These are phyloP conservation scores for Claviceps digitariae DNA, from an alignment of 2,329 filamentous ascomycete genomes.

Conservation along the genomic window DNA sequence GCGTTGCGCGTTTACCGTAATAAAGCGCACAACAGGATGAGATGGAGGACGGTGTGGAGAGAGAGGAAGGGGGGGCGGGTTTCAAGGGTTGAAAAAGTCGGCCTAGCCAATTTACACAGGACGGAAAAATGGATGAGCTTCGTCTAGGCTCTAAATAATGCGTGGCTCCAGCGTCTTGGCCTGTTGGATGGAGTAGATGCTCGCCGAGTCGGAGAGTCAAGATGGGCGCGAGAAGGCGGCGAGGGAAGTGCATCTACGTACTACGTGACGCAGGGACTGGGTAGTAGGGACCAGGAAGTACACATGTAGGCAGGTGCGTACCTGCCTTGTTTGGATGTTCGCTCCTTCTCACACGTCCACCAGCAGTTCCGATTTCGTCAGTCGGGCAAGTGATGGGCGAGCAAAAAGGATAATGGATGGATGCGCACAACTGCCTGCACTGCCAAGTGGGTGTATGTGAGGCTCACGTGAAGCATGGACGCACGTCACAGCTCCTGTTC, in stretches of 20 bases:
- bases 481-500: no score
- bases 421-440: no score
- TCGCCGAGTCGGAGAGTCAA: neutral
- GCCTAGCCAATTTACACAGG: neutral
- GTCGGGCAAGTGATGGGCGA: neutral
- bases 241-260: neutral
- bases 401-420: neutral
- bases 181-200: neutral
- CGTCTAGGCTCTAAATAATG: neutral
- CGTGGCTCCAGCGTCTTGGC: neutral
- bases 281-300: no score
- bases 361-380: neutral
- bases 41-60: no score
- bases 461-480: no score
- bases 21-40: neutral
- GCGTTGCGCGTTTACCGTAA: neutral
- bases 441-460: no score
- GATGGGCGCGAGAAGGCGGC: neutral
- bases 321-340: neutral
- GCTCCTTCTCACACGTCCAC: neutral
- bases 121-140: neutral
- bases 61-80: neutral
- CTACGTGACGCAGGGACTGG: no score
- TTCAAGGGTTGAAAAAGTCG: neutral
- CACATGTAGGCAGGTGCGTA: neutral